A percentile compares a stretch with the other conserved stretches of the same genome.
These are phyloP conservation scores for Dillenia suffruticosa DNA, from an alignment of 164 flowering plant species.

Conservation along the genomic window DNA sequence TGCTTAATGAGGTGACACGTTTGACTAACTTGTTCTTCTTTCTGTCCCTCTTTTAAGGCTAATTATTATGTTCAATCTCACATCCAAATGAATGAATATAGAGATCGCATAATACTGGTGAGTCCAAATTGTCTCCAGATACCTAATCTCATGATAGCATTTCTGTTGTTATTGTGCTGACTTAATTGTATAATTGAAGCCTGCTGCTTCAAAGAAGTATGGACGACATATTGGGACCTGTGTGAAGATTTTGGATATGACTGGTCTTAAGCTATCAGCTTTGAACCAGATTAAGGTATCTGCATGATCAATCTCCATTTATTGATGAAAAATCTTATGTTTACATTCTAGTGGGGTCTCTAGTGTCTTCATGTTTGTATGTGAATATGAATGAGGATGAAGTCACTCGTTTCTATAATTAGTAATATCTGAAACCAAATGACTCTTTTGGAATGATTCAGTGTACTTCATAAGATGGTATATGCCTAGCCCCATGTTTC, in stretches of 20 bases:
- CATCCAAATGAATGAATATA: slow-evolving; percentile 95
- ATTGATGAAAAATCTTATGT: too few relatives aligned
- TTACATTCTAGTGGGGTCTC: too few relatives aligned
- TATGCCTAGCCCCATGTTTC: too few relatives aligned
- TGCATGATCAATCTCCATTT: too few relatives aligned
- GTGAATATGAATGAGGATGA: too few relatives aligned
- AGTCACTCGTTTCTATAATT: too few relatives aligned
- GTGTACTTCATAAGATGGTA: too few relatives aligned
- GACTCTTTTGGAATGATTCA: too few relatives aligned
- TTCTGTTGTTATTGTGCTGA: slow-evolving; percentile 2
- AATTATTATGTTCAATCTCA: slow-evolving; percentile 92
- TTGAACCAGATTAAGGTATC: slow-evolving; percentile 83
- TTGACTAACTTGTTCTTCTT: background rate
- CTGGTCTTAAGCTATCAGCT: slow-evolving; percentile 88
- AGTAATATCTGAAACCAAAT: too few relatives aligned
- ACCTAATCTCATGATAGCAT: background rate
- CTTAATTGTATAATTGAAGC: slow-evolving; percentile 40
- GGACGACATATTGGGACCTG: slow-evolving; percentile 75
- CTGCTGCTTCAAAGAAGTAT: slow-evolving; percentile 59
- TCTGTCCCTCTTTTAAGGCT: background rate
- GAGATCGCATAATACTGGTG: slow-evolving; percentile 91
- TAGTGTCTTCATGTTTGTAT: too few relatives aligned
- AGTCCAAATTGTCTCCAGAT: slow-evolving; percentile 15
- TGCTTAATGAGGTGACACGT: too few relatives aligned
- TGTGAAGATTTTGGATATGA: slow-evolving; percentile 92